Evolutionary conservation across 306 rosid species (phyloP).

Genomic region (Acacia acuminata): DNA sequence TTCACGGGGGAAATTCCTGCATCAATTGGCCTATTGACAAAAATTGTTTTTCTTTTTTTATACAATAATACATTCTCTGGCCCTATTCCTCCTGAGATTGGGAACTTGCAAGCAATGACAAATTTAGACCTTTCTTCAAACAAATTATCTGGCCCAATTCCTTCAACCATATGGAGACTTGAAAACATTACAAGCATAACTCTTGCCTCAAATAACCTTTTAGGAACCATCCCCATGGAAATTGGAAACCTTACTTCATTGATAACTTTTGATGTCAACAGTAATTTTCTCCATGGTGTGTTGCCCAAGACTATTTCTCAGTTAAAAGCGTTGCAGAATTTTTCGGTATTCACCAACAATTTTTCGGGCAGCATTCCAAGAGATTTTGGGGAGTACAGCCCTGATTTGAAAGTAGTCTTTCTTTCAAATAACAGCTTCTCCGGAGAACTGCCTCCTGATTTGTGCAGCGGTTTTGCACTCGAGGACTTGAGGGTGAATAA

Average conservation of each 20-base stretch:
- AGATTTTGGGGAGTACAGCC: conserved; percentile 61
- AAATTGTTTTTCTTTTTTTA: conserved; percentile 25
- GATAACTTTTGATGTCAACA: conserved; percentile 43
- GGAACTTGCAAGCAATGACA: conserved; percentile 40
- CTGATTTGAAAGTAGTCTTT: conserved; percentile 26
- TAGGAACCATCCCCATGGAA: conserved; percentile 57
- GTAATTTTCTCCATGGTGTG: conserved; percentile 46
- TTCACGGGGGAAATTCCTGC: conserved; percentile 53
- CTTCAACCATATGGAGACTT: conserved; percentile 48
- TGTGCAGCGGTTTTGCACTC: conserved; percentile 47
- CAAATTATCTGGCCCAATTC: conserved; percentile 48
- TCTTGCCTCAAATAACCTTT: conserved; percentile 47
- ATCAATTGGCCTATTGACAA: conserved; percentile 56
- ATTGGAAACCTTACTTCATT: conserved; percentile 57
- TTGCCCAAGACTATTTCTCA: conserved; percentile 50
- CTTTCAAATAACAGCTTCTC: conserved; percentile 65
- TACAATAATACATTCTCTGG: conserved; percentile 40
- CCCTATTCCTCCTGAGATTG: conserved; percentile 46
- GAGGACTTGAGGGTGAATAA: conserved; percentile 28
- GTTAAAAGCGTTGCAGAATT: conserved; percentile 9
- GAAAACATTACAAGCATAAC: conserved; percentile 32
- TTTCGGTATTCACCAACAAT: conserved; percentile 61
- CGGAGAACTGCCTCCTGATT: conserved; percentile 63
- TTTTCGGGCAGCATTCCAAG: conserved; percentile 55
- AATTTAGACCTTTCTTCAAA: conserved; percentile 48